Evolutionary conservation across 2,329 filamentous ascomycete genomes (phyloP).

Genomic region (Alternaria sp.): DNA sequence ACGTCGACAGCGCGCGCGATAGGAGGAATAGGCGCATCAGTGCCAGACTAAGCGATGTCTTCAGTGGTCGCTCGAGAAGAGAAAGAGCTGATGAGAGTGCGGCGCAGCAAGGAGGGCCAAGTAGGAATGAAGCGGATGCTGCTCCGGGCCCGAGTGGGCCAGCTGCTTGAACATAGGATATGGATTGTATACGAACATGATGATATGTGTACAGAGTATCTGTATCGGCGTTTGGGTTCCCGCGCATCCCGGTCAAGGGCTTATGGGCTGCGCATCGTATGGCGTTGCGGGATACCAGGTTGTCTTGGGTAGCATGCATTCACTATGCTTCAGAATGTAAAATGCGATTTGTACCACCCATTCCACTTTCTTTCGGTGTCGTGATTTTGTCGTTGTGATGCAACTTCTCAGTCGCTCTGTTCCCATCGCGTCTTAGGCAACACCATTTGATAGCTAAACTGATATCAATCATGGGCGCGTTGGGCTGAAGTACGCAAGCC

Average conservation of each 20-base stretch:
- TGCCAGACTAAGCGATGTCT: constrained; percentile 32
- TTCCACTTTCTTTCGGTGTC: neutral
- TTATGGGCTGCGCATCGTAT: neutral
- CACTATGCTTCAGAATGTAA: neutral
- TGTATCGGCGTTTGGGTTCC: neutral
- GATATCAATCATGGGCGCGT: no score
- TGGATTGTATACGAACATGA: neutral
- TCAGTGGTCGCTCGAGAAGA: constrained; percentile 24
- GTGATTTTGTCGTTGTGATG: neutral
- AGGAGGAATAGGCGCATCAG: constrained; percentile 37
- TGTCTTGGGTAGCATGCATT: neutral
- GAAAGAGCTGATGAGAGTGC: constrained; percentile 14
- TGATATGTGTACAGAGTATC: neutral
- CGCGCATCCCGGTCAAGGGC: neutral
- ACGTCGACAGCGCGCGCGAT: constrained; percentile 15
- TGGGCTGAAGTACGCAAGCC: accelerated
- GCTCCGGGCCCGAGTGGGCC: neutral
- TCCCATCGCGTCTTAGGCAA: neutral
- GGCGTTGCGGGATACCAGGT: neutral
- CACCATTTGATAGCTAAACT: no score
- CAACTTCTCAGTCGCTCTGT: neutral
- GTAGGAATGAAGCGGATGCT: neutral
- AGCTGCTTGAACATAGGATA: accelerated
- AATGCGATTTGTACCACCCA: neutral
- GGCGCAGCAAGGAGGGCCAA: neutral